Evolutionary conservation across 1,139 yeast genomes (phyloP), one percentile per base, ranked within the genome.

Genomic region (Citeromyces hawaiiensis): DNA sequence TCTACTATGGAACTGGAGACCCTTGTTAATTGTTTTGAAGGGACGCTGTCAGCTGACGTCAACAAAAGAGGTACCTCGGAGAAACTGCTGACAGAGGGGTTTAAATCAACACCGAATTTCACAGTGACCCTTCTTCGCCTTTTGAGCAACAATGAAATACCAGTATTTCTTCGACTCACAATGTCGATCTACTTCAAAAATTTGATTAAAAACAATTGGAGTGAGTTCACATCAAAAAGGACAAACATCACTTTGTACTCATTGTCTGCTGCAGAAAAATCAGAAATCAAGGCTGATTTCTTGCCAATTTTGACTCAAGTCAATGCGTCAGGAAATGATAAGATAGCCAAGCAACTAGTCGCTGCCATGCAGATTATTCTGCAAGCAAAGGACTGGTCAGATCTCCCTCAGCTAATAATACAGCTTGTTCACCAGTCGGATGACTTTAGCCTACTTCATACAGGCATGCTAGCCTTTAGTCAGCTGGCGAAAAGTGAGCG

Each of bases 141-240:
- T 19, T 19, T 19, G 21, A 19, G 21, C 21, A 19, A 19, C 21
- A 19, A 19, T 19, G 21, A 19, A 19, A 19, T 19, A 19, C 21
- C 21, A 19, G 21, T 5, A 5, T 19, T 5, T 19, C 21, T 19
- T 19, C 21, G 65, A 47, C 54, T 74, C 38, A 70, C 83, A 13
- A 76, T 83, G 3, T 77, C 83, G 3, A 76, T 81, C 39, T 74
- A 75, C 51, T 74, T 79, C 60, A 81, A 80, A 53, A 80, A 79
- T 53, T 67, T 82, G 50, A 64, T 81, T 31, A 61, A 59, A 37
- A 62, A 66, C 45, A 68, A 72, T 46, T 81, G 88, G 88, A 56
- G 61, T 27, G 47, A 47, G 8, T 40, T 49, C 3, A 49, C 48
- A 9, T 40, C 39, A 10, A 31, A 37, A 13, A 40, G 47, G 27